These are phyloP conservation scores for cucumber (Cucumis sativus) DNA, from an alignment of 306 rosid genomes.

Conservation along the genomic window Cucumber_9930_V3 NC_026655.2:446501-447000, in stretches of 20 bases:
- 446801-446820: too few relatives aligned
- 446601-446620: not conserved
- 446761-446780: too few relatives aligned
- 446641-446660: not conserved
- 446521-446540: conserved; percentile 48
- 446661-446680: not conserved
- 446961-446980: too few relatives aligned
- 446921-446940: too few relatives aligned
- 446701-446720: not conserved
- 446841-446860: too few relatives aligned
- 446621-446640: not conserved
- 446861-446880: too few relatives aligned
- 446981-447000: too few relatives aligned
- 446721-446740: not conserved
- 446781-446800: too few relatives aligned
- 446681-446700: not conserved
- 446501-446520: conserved; percentile 55
- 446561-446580: not conserved
- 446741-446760: not conserved
- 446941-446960: too few relatives aligned
- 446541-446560: conserved; percentile 57
- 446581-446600: not conserved
- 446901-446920: too few relatives aligned
- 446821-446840: too few relatives aligned
- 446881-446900: too few relatives aligned